These are phyloP conservation scores for Aspergillus jensenii DNA, from an alignment of 2,329 filamentous ascomycete genomes.

Conservation along the genomic window DNA sequence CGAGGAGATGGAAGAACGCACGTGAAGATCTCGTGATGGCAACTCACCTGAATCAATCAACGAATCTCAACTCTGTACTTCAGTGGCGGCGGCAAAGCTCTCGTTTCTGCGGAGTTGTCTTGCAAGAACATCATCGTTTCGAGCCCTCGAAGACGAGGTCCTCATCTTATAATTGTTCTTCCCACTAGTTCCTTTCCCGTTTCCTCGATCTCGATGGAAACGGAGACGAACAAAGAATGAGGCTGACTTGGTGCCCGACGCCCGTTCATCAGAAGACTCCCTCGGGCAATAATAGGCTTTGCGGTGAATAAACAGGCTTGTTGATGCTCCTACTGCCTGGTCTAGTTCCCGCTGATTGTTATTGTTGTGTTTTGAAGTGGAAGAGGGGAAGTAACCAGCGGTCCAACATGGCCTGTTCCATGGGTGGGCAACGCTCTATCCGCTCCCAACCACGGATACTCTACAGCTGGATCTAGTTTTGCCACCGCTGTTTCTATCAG, in stretches of 20 bases:
- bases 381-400: not conserved
- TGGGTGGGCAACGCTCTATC: not conserved
- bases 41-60: not conserved
- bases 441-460: conserved; percentile 1
- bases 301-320: not conserved
- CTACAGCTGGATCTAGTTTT: not conserved
- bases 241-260: conserved; percentile 5
- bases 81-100: not conserved
- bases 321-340: not conserved
- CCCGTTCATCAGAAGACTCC: not conserved
- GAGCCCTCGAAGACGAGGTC: not conserved
- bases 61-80: not conserved
- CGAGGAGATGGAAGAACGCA: conserved; percentile 14
- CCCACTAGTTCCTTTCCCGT: not conserved
- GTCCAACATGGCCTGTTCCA: not conserved
- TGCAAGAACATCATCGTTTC: not conserved
- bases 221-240: conserved; percentile 1
- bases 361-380: not conserved
- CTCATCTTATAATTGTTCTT: not conserved
- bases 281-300: not conserved
- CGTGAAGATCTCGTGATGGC: conserved; percentile 15
- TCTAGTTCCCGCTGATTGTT: not conserved
- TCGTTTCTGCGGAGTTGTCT: not conserved
- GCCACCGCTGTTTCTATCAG: not conserved
- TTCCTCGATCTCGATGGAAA: not conserved